Evolutionary conservation across 768 basidiomycete species (phyloP).

Genomic region (Kwoniella mangroviensis): DNA sequence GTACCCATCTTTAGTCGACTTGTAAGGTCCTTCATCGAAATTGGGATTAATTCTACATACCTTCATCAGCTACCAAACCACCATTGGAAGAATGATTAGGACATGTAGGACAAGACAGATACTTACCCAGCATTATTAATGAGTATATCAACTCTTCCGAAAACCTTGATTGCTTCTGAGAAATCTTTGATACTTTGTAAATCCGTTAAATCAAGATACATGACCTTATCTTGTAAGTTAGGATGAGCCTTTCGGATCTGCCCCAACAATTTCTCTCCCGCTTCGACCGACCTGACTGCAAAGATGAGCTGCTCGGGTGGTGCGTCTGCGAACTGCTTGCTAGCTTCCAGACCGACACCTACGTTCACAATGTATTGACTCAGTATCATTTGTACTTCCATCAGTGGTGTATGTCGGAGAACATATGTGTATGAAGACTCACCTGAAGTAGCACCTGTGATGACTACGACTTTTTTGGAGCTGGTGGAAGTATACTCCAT

Average conservation of each 20-base stretch:
- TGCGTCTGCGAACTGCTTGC: conserved; percentile 14
- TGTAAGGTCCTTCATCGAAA: conserved; percentile 10
- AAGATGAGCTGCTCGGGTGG: conserved; percentile 27
- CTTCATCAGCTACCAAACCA: not conserved
- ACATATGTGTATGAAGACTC: too few species aligned
- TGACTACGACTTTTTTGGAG: conserved; percentile 19
- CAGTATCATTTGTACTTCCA: not conserved
- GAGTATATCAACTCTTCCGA: conserved; percentile 25
- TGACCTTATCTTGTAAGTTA: conserved; percentile 12
- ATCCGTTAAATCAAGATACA: conserved; percentile 21
- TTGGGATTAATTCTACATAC: conserved; percentile 26
- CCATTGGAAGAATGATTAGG: too few species aligned
- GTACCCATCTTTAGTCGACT: conserved; percentile 26
- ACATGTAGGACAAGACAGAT: not conserved
- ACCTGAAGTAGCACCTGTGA: conserved; percentile 27
- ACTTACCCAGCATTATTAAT: conserved; percentile 39
- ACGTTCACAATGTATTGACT: not conserved
- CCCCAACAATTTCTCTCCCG: conserved; percentile 11
- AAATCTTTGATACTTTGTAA: conserved; percentile 25
- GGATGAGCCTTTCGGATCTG: conserved; percentile 13
- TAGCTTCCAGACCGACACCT: conserved; percentile 33
- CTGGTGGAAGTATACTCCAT: conserved; percentile 18
- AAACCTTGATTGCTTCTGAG: not conserved
- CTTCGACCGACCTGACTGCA: conserved; percentile 21
- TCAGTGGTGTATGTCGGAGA: too few species aligned